Base-by-base conservation (phyloP, 1,284 basidiomycete species). In the Omphalotus olearius region DNA sequence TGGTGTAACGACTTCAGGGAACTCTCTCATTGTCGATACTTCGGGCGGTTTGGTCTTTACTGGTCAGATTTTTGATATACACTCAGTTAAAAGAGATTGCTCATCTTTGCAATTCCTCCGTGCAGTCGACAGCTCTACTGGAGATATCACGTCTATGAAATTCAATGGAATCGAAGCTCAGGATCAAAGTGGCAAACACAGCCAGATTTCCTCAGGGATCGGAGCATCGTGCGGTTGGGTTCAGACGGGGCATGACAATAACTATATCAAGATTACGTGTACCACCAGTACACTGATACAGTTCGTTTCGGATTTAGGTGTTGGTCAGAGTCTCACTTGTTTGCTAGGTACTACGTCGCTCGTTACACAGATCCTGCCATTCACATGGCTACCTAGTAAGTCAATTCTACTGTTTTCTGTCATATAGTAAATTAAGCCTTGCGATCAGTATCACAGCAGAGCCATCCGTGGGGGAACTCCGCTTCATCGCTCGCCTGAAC, bases 401-500 rank as follows among this genome's bases (percentile, higher is more conserved):
- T 55, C 38, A 18, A 18, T 23, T 3, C 39, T 14, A 11, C 28
- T 26, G 11, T 18, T 17, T 49, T 13, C 3, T 4, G 10, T 46
- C 17, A 11, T 13, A 41, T 9, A 10, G 2, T 45, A 9, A 35
- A 45, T 33, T 11, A 2, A 13, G 20, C 5, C 45, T 38, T 30
- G n/a, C 37, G 10, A n/a, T 6, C 41, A 57, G 66, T 44, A 65
- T 62, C 11, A 57, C 66, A 6, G 61, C 65, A 1, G 67, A 70
- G 50, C 68, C 69, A 1, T 59, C 62, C 26, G 61, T 72, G 17
- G 70, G 70, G 9, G 71, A 73, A 52, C 64, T 73, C 2, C 65
- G 71, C 25, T 72, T 66, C 62, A 72, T 73, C 49, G 66, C 70
- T 16, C 69, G 71, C 35, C 64, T 73, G 45, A 60, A 59, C 11